Evolutionary conservation across 176 grass and related monocot genomes (phyloP).

Genomic region (Dactylis glomerata): DNA sequence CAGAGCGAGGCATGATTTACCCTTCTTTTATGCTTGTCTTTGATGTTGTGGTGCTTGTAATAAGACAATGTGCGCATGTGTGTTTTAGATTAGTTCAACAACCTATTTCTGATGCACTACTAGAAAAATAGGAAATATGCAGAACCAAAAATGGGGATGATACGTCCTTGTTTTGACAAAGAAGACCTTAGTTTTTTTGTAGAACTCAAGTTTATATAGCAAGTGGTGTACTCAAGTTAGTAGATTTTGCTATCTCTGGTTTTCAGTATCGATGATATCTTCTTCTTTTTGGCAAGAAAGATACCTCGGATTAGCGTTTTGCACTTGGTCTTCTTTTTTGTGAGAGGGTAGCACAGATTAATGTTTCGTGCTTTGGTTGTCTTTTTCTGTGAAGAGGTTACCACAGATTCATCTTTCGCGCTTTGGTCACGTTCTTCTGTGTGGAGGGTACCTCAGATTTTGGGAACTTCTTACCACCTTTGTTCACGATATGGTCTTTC

Average conservation of each 20-base stretch:
- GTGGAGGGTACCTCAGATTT: neutral
- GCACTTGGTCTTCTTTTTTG: neutral
- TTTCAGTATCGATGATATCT: neutral
- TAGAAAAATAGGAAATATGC: neutral
- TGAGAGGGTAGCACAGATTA: neutral
- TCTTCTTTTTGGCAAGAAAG: neutral
- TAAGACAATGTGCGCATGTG: neutral
- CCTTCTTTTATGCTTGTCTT: neutral
- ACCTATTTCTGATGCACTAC: neutral
- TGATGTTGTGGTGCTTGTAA: too few species aligned
- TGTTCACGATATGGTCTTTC: neutral
- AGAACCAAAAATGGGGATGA: neutral
- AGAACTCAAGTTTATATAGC: neutral
- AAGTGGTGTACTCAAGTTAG: neutral
- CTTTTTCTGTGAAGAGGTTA: neutral
- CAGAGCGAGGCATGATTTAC: neutral
- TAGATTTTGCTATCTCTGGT: neutral
- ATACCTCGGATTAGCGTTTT: neutral
- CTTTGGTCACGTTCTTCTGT: neutral
- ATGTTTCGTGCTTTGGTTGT: too few species aligned
- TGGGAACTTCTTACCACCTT: neutral
- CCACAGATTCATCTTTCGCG: neutral
- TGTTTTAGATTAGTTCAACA: neutral
- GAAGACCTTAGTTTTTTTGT: neutral
- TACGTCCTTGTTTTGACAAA: neutral